A percentile compares a stretch with the other conserved stretches of the same genome.
Evolutionary conservation across 2,329 filamentous ascomycete genomes (phyloP).

Genomic region (Akanthomyces lecanii): DNA sequence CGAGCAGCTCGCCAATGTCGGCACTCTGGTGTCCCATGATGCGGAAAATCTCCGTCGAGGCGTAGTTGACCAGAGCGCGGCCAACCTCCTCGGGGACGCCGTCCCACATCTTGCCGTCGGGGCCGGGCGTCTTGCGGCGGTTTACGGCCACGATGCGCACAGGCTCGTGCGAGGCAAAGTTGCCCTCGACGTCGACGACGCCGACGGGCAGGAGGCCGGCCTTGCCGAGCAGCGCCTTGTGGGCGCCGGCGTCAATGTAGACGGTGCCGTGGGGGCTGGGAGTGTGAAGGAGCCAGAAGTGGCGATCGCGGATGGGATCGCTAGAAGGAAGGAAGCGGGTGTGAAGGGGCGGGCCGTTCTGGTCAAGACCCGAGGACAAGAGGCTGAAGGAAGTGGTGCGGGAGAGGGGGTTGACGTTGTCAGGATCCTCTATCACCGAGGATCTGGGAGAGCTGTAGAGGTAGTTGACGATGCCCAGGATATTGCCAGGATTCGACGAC

Average conservation of each 20-base stretch:
- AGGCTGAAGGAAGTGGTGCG: conserved; percentile 40
- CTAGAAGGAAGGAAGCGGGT: conserved; percentile 86
- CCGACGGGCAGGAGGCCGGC: conserved; percentile 85
- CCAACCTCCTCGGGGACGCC: conserved; percentile 68
- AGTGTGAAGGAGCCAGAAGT: conserved; percentile 96
- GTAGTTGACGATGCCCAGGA: conserved; percentile 79
- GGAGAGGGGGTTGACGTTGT: conserved; percentile 33
- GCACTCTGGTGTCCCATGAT: conserved; percentile 82
- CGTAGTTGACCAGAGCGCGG: conserved; percentile 87
- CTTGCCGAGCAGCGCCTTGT: conserved; percentile 74
- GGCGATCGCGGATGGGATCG: conserved; percentile 83
- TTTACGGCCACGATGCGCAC: conserved; percentile 81
- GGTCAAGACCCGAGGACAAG: conserved; percentile 23
- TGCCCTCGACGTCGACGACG: conserved; percentile 83
- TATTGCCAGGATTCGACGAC: conserved; percentile 90
- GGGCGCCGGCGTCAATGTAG: conserved; percentile 89
- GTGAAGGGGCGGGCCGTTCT: conserved; percentile 63
- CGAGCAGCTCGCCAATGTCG: conserved; percentile 74
- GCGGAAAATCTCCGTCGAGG: conserved; percentile 72
- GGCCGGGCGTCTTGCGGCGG: conserved; percentile 39
- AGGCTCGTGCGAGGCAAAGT: conserved; percentile 88
- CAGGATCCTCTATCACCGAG: conserved; percentile 22
- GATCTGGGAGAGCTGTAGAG: conserved; percentile 48
- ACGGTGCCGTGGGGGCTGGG: conserved; percentile 84
- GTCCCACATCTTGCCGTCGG: conserved; percentile 45